A percentile compares a stretch with the other conserved stretches of the same genome.
These are phyloP conservation scores for Purpureocillium takamizusanense DNA, from an alignment of 2,329 filamentous ascomycete genomes.

Conservation along the genomic window DNA sequence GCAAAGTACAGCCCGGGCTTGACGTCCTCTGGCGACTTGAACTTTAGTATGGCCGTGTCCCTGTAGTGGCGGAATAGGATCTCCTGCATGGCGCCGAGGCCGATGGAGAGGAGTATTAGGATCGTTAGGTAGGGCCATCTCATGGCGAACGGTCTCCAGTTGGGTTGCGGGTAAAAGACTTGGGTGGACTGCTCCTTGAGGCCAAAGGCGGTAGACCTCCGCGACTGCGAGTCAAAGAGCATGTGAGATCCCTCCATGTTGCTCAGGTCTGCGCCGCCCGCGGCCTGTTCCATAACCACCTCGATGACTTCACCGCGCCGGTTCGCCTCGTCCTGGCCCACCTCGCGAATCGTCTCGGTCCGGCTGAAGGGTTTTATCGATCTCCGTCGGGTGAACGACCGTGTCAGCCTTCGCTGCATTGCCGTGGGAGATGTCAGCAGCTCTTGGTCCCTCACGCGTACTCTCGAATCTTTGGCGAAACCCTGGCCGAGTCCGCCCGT, in stretches of 20 bases:
- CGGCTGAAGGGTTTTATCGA: slow-evolving; percentile 16
- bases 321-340: slow-evolving; percentile 51
- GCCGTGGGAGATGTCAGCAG: slow-evolving; percentile 30
- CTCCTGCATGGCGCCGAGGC: slow-evolving; percentile 44
- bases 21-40: slow-evolving; percentile 41
- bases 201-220: slow-evolving; percentile 25
- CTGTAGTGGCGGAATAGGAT: slow-evolving; percentile 42
- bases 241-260: slow-evolving; percentile 35
- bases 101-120: slow-evolving; percentile 44
- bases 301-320: slow-evolving; percentile 50
- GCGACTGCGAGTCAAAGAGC: slow-evolving; percentile 18
- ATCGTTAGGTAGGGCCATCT: slow-evolving; percentile 48
- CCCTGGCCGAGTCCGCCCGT: slow-evolving; percentile 51
- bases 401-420: slow-evolving; percentile 25
- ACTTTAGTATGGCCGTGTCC: slow-evolving; percentile 35
- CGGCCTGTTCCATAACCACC: slow-evolving; percentile 36
- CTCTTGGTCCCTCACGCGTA: slow-evolving; percentile 43
- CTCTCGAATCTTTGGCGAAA: slow-evolving; percentile 34
- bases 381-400: slow-evolving; percentile 30
- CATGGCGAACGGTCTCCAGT: slow-evolving; percentile 62
- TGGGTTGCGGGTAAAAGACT: slow-evolving; percentile 52
- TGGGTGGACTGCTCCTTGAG: slow-evolving; percentile 28
- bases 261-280: slow-evolving; percentile 41
- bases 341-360: slow-evolving; percentile 33
- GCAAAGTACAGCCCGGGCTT: slow-evolving; percentile 45